Evolutionary conservation across 169 alveolate genomes (phyloP).

Genomic region (Eimeria praecox): DNA sequence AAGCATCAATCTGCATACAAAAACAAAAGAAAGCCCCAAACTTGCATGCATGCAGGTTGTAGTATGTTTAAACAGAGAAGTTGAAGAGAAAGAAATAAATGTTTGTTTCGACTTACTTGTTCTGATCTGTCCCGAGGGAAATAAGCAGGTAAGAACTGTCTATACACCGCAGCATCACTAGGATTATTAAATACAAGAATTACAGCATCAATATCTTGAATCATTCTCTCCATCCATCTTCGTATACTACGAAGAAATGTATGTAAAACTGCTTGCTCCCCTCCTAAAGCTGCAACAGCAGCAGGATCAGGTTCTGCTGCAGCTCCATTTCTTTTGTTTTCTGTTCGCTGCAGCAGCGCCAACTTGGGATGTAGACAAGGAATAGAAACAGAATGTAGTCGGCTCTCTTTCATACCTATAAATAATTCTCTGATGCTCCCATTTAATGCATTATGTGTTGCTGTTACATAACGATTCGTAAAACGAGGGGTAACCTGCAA

Average conservation of each 20-base stretch:
- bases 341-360: constrained; percentile 3
- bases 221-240: constrained; percentile 63
- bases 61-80: no score
- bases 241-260: constrained; percentile 60
- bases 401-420: constrained; percentile 4
- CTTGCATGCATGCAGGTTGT: no score
- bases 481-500: constrained; percentile 74
- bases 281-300: constrained; percentile 46
- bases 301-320: constrained; percentile 24
- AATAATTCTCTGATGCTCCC: constrained; percentile 50
- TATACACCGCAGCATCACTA: constrained; percentile 22
- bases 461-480: constrained; percentile 60
- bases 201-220: constrained; percentile 51
- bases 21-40: no score
- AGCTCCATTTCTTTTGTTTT: neutral
- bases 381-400: constrained; percentile 10
- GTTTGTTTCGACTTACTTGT: constrained; percentile 9
- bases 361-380: constrained; percentile 5
- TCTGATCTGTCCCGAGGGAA: constrained; percentile 69
- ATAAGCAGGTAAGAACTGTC: constrained; percentile 22
- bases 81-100: no score
- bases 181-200: constrained; percentile 11
- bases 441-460: constrained; percentile 75
- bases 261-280: constrained; percentile 47
- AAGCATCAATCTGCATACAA: no score